These are phyloP conservation scores for Corymbia maculata DNA, from an alignment of 345 rosid genomes.

Conservation along the genomic window DNA sequence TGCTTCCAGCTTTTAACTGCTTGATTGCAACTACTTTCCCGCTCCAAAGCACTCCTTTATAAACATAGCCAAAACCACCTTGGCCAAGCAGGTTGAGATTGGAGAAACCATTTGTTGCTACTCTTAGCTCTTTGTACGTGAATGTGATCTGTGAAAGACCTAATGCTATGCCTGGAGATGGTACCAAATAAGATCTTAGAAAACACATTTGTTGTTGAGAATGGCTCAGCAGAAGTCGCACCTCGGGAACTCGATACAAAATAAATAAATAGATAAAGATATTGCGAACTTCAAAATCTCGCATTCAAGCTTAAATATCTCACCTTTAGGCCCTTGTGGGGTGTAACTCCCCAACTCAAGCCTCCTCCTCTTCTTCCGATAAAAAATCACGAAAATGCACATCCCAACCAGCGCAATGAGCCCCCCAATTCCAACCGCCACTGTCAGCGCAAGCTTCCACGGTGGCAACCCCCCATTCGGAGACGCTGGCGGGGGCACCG, in stretches of 20 bases:
- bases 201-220: neutral
- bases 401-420: slow-evolving; percentile 6
- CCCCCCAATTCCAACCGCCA: slow-evolving; percentile 13
- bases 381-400: neutral
- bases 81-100: neutral
- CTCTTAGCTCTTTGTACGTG: neutral
- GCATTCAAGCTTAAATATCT: neutral
- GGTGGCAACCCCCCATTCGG: neutral
- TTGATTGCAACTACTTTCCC: slow-evolving; percentile 54
- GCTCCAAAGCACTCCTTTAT: slow-evolving; percentile 44
- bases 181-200: neutral
- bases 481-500: neutral
- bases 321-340: slow-evolving; percentile 13
- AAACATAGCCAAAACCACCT: slow-evolving; percentile 45
- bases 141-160: neutral
- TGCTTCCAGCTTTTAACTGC: slow-evolving; percentile 57
- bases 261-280: too few relatives aligned
- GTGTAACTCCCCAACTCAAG: neutral
- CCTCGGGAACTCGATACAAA: neutral
- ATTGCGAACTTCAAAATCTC: neutral
- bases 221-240: rapidly evolving
- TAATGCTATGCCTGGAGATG: neutral
- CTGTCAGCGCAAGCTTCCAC: slow-evolving; percentile 11
- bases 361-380: slow-evolving; percentile 9
- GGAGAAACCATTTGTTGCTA: neutral